Percentiles rank a stretch among this genome's conserved stretches.
Evolutionary conservation across 306 rosid genomes (phyloP).

Genomic region (barrel medic (Medicago truncatula)): DNA sequence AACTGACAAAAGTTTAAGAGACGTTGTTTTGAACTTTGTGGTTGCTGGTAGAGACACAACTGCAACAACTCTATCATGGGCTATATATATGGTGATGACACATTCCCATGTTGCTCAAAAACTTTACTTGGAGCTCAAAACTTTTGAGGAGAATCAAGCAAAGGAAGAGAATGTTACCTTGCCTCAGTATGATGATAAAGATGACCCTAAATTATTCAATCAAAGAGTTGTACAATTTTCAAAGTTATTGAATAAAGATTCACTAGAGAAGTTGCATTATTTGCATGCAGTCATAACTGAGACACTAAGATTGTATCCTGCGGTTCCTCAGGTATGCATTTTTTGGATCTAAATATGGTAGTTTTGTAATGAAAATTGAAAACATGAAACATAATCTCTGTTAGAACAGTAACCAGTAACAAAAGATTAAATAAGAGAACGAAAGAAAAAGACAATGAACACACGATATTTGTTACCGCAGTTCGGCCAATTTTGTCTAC

Average conservation of each 20-base stretch:
- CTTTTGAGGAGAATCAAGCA: constrained; percentile 70
- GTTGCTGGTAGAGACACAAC: constrained; percentile 99
- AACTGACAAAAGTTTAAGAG: constrained; percentile 81
- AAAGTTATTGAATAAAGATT: constrained; percentile 65
- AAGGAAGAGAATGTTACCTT: constrained; percentile 59
- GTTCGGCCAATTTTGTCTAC: too few relatives aligned
- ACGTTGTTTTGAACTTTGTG: constrained; percentile 84
- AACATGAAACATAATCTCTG: background rate
- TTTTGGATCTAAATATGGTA: background rate
- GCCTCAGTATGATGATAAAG: constrained; percentile 56
- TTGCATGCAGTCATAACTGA: constrained; percentile 91
- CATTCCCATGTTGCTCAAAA: constrained; percentile 72
- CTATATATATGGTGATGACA: constrained; percentile 81
- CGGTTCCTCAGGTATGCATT: constrained; percentile 85
- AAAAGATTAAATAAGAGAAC: too few relatives aligned
- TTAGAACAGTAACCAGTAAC: too few relatives aligned
- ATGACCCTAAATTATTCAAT: constrained; percentile 62
- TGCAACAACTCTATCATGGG: constrained; percentile 93
- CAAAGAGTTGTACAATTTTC: constrained; percentile 68
- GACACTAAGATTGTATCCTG: constrained; percentile 89
- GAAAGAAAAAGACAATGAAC: too few relatives aligned
- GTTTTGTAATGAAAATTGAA: background rate
- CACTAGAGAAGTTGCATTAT: constrained; percentile 68
- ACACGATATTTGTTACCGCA: too few relatives aligned
- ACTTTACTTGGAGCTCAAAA: constrained; percentile 73